A percentile compares a stretch with the other conserved stretches of the same genome.
Evolutionary conservation across 441 rosid genomes (phyloP).

Genomic region (Aquilaria agallochum): DNA sequence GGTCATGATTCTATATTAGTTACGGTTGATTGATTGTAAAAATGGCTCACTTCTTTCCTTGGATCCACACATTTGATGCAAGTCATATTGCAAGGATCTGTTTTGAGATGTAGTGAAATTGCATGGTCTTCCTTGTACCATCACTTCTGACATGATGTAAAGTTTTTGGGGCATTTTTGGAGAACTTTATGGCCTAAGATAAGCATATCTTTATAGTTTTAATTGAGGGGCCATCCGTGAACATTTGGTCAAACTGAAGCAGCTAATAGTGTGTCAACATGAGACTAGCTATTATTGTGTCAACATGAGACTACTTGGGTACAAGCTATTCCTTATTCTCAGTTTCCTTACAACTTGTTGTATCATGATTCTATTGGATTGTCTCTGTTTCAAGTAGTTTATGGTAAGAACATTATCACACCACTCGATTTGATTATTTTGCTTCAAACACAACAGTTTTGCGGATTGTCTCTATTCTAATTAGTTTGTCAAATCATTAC

Average conservation of each 20-base stretch:
- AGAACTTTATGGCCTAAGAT: background rate
- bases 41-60: background rate
- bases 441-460: too few relatives aligned
- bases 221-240: background rate
- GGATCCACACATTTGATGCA: slow-evolving; percentile 2
- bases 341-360: too few relatives aligned
- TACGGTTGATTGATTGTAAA: background rate
- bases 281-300: too few relatives aligned
- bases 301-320: too few relatives aligned
- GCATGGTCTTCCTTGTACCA: slow-evolving; percentile 6
- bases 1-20: background rate
- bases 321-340: too few relatives aligned
- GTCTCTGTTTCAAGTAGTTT: too few relatives aligned
- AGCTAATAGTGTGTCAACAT: background rate
- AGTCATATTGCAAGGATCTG: background rate
- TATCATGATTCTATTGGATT: too few relatives aligned
- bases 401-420: too few relatives aligned
- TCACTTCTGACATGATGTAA: background rate
- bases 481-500: too few relatives aligned
- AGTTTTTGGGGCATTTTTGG: slow-evolving; percentile 8
- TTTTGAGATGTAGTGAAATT: slow-evolving; percentile 1
- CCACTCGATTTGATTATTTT: too few relatives aligned
- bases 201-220: background rate
- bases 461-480: too few relatives aligned
- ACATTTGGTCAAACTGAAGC: background rate